phyloP scores from a whole-genome alignment of 169 alveolate genomes.

The Plasmodium vinckei region DNA sequence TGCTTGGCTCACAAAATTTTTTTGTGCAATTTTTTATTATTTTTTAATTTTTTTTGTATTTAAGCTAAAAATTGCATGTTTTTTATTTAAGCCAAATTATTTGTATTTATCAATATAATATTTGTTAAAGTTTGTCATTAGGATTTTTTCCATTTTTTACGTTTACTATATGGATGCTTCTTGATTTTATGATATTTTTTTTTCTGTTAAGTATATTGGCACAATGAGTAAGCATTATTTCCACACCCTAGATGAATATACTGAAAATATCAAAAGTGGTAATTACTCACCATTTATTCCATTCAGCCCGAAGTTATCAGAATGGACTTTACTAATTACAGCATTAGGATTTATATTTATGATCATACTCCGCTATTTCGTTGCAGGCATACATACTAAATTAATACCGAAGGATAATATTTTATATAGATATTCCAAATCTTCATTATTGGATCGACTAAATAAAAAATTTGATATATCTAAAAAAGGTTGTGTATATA shows the following conservation, averaged over 20 bases:
- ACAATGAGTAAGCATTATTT: conserved; percentile 34
- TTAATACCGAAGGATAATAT: conserved; percentile 30
- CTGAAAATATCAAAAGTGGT: conserved; percentile 3
- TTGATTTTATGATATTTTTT: not conserved
- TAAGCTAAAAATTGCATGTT: no score
- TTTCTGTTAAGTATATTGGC: not conserved
- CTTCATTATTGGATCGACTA: conserved; percentile 31
- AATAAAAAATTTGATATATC: conserved; percentile 55
- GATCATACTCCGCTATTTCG: conserved; percentile 20
- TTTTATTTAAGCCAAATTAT: no score
- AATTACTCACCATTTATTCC: conserved; percentile 1
- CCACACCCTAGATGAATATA: conserved; percentile 66
- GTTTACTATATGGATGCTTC: not conserved
- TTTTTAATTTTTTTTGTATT: no score
- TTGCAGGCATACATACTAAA: conserved; percentile 28
- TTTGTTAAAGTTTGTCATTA: no score
- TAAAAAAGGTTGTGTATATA: conserved; percentile 43
- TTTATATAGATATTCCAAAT: conserved; percentile 11
- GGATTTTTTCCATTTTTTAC: not conserved
- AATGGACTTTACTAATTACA: conserved; percentile 13
- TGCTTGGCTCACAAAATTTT: no score
- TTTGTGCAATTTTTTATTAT: no score
- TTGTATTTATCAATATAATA: no score
- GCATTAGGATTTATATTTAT: conserved; percentile 25
- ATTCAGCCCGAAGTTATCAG: conserved; percentile 33